A percentile compares a stretch with the other conserved stretches of the same genome.
phyloP scores from a whole-genome alignment of 139 green algal genomes.

The Asterochloris sp. region DNA sequence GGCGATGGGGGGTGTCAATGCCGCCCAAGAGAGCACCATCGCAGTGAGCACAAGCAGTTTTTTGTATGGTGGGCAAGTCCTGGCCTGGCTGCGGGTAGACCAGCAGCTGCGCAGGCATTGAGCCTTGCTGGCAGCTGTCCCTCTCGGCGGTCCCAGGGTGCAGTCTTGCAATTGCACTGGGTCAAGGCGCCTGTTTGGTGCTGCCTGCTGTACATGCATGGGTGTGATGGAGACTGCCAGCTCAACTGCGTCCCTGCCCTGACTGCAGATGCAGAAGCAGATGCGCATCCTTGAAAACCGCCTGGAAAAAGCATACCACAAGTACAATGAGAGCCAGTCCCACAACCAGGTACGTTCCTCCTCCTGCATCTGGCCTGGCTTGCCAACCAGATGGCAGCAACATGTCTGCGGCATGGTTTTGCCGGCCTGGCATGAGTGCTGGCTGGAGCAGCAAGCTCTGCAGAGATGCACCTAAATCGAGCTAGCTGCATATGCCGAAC shows the following conservation, averaged over 20 bases:
- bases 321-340: conserved; percentile 65
- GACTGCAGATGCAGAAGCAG: conserved; percentile 54
- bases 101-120: too few species aligned
- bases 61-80: too few species aligned
- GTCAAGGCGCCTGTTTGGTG: background rate
- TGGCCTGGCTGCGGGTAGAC: too few species aligned
- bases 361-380: conserved; percentile 28
- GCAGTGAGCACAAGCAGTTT: conserved; percentile 4
- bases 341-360: conserved; percentile 6
- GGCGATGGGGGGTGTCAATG: conserved; percentile 78
- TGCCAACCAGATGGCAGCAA: conserved; percentile 66
- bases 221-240: background rate
- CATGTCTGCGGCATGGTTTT: too few species aligned
- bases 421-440: too few species aligned
- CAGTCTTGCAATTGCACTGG: background rate
- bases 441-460: background rate
- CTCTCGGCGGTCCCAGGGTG: too few species aligned
- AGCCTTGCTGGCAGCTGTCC: too few species aligned
- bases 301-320: conserved; percentile 74
- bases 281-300: conserved; percentile 84
- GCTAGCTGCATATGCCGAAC: too few species aligned
- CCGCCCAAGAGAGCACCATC: conserved; percentile 53
- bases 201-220: background rate
- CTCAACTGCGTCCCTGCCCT: background rate
- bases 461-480: too few species aligned